A percentile compares a stretch with the other conserved stretches of the same genome.
Evolutionary conservation across 2,329 filamentous ascomycete genomes (phyloP).

Genomic region (Fusarium sublunatum): DNA sequence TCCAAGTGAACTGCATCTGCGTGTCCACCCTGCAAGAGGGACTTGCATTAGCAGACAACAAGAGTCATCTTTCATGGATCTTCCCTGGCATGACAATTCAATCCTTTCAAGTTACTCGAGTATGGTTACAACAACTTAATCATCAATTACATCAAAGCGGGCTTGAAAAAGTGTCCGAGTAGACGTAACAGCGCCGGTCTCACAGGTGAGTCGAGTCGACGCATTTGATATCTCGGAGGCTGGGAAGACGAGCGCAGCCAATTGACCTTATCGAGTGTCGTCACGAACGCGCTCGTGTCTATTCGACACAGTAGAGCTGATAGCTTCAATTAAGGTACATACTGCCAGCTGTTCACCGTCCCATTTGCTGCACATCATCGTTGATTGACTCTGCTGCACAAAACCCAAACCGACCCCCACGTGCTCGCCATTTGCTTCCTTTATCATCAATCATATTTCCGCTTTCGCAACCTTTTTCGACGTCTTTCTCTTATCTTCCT

Average conservation of each 20-base stretch:
- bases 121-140: conserved; percentile 4
- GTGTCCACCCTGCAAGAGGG: conserved; percentile 26
- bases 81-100: neutral
- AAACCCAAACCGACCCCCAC: conserved; percentile 29
- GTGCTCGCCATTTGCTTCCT: conserved; percentile 28
- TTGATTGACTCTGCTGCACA: conserved; percentile 30
- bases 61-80: conserved; percentile 19
- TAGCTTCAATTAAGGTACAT: conserved; percentile 11
- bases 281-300: conserved; percentile 22
- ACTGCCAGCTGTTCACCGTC: conserved; percentile 7
- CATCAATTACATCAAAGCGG: neutral
- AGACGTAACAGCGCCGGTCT: neutral
- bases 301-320: too few species aligned
- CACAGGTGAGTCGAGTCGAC: neutral
- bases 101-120: conserved; percentile 4
- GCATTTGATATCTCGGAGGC: conserved; percentile 9
- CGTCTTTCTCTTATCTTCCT: conserved; percentile 36
- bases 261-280: conserved; percentile 4
- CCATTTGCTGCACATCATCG: conserved; percentile 30
- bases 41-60: conserved; percentile 5
- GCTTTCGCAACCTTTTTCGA: conserved; percentile 31
- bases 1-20: conserved; percentile 38
- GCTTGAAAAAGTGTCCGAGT: conserved; percentile 5
- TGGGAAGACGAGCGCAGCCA: conserved; percentile 18
- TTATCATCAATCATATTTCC: conserved; percentile 23